Evolutionary conservation across 2,329 filamentous ascomycete species (phyloP), one percentile per base, ranked within the genome.

Genomic region (Grosmannia clavigera): DNA sequence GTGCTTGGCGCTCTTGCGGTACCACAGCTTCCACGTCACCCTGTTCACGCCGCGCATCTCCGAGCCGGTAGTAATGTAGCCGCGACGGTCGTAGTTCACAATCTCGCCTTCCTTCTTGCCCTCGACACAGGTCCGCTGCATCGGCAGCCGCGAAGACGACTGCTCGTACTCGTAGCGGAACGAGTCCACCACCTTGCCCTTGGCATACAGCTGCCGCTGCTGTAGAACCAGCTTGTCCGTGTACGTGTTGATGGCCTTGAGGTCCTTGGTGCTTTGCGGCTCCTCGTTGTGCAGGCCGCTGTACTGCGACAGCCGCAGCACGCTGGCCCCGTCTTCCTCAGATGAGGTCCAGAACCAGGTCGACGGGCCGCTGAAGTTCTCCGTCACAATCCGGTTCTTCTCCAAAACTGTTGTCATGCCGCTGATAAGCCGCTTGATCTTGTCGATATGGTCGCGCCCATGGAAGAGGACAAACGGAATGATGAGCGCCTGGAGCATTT

Each of bases 1-100:
- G 60, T 78, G 80, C 43, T 74, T 75, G 14, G 78, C 75, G 60
- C 77, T 77, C 65, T 80, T 78, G 52, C 79, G 75, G 66, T 82
- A 81, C 63, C 77, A 74, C 60, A 78, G 80, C 61, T 77, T 77
- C 72, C 81, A 82, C 19, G 76, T 74, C 19, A 81, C 72, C 12
- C 80, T 66, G 60, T 80, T 81, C 2, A 73, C 74, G 61, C 80
- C 75, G 60, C 75, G 77, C 63, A 80, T 72, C 65, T 79, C 81
- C 3, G 78, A 81, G 12, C 80, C 80, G 11, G 74, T 75, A 57
- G 78, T 73, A 52, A 82, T 73, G 53, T 80, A 76, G 22, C 80
- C 80, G 63, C 77, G 77, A 56, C 71, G 68, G 64, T 82, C 79
- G 65, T 80, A 82, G 50, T 76, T 71, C 25, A 81, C 74, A 19